Conservation (phyloP, 768 basidiomycete genomes). For the Nidularia pulvinata region DNA sequence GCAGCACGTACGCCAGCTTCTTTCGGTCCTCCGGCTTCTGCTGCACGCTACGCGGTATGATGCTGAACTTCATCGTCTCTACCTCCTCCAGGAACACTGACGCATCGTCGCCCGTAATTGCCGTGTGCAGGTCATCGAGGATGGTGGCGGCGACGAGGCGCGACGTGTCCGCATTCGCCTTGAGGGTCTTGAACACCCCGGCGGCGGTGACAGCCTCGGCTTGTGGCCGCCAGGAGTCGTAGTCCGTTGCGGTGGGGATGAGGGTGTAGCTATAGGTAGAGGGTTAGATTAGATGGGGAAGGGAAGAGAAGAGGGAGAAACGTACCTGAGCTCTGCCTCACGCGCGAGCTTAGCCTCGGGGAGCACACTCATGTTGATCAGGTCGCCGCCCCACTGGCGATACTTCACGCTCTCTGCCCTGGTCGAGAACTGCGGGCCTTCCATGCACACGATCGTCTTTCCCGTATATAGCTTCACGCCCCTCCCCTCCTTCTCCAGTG, state of each 20-base stretch:
- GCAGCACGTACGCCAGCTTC: too few species aligned
- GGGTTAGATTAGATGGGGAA: neutral
- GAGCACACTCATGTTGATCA: constrained; percentile 97
- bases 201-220: constrained; percentile 85
- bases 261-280: constrained; percentile 25
- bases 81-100: neutral
- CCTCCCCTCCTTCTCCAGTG: constrained; percentile 55
- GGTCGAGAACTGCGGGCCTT: constrained; percentile 98
- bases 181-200: constrained; percentile 88
- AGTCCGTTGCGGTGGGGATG: constrained; percentile 91
- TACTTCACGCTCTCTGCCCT: constrained; percentile 96
- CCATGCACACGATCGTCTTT: constrained; percentile 94
- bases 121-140: constrained; percentile 68
- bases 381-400: constrained; percentile 86
- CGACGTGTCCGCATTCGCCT: constrained; percentile 84
- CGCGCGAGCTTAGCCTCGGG: constrained; percentile 98
- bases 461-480: constrained; percentile 74
- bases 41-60: too few species aligned
- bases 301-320: constrained; percentile 2
- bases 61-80: too few species aligned
- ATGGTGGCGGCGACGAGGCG: constrained; percentile 72
- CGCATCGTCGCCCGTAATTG: constrained; percentile 37
- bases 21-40: too few species aligned
- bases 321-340: constrained; percentile 91
- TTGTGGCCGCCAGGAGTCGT: constrained; percentile 91